Percentiles rank a stretch among this genome's conserved stretches.
These are phyloP conservation scores for Yamadazyma atlantica DNA, from an alignment of 1,139 yeast genomes.

Conservation along the genomic window DNA sequence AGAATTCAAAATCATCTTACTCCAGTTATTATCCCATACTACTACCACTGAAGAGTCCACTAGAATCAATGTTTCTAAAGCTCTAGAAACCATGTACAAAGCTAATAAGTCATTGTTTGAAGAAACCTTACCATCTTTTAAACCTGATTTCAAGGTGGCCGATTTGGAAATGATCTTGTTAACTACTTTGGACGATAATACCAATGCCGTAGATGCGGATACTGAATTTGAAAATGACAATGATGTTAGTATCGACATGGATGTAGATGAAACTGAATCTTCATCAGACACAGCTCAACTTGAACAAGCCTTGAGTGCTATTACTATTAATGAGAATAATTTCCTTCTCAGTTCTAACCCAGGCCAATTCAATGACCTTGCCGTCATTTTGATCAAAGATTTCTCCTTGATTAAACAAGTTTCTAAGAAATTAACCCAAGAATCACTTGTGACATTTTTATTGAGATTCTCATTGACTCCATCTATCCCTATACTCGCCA, in stretches of 20 bases:
- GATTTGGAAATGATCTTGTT: conserved; percentile 70
- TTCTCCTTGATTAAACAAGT: conserved; percentile 6
- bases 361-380: conserved; percentile 43
- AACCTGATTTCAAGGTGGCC: conserved; percentile 37
- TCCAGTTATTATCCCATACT: conserved; percentile 23
- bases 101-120: conserved; percentile 41
- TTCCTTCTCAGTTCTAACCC: conserved; percentile 40
- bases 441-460: conserved; percentile 52
- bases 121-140: conserved; percentile 33
- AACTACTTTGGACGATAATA: conserved; percentile 48
- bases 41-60: conserved; percentile 19
- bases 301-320: not conserved
- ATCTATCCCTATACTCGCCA: conserved; percentile 55
- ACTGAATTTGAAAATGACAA: conserved; percentile 19
- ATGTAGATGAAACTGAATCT: conserved; percentile 1
- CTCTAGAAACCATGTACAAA: conserved; percentile 47
- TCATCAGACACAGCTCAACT: not conserved
- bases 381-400: conserved; percentile 37
- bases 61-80: conserved; percentile 33
- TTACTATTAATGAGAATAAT: not conserved
- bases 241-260: conserved; percentile 4
- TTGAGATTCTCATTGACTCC: conserved; percentile 58
- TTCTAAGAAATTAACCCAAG: conserved; percentile 17
- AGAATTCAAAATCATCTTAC: conserved; percentile 23
- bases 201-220: conserved; percentile 18